Base-by-base conservation (phyloP, 495 filamentous ascomycete species). In the Neurospora intermedia region DNA sequence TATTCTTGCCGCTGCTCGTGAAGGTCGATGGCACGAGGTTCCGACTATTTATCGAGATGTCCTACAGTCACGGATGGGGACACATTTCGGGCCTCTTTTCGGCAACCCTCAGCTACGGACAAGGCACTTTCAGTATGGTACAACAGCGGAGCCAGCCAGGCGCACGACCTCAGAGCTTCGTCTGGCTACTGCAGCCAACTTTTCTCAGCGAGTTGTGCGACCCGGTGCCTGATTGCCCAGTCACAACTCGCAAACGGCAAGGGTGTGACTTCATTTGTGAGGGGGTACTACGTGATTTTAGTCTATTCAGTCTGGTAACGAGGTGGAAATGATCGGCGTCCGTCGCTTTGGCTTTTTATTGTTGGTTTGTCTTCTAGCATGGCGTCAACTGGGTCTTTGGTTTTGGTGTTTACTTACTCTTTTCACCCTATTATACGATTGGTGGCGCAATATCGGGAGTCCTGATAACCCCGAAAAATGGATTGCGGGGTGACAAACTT, bases 11-110 rank as follows among this genome's bases (percentile, higher is more conserved):
- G 85, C 82, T 46, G 86, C 81, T 35, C 82, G 80, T 70, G 84
- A 79, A n/a, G 86, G 86, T 43, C 81, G 81, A 41, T 88, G 87
- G 87, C 78, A 85, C 20, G 82, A 85, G 41, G 83, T 88, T 43
- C 87, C 86, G 6, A 82, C 54, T 66, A 38, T 31, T 18, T 66
- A 66, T 66, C 54, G 27, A 66, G 27, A 66, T 16, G 27, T 66
- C 15, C 54, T 66, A 18, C 54, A 38, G 27, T 31, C 54, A 66
- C 54, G 27, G 13, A 35, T 66, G 54, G 13, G 27, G 27, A 16
- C 54, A 27, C 27, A 38, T 6, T 27, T 66, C 15, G 27, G 54
- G 15, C 54, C 54, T 16, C 27, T 35, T 35, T 66, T 31, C 54
- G 54, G 27, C 15, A 38, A 66, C 31, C 16, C 31, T 38, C 31